Evolutionary conservation across 2,329 filamentous ascomycete genomes (phyloP), one percentile per base, ranked within the genome.

Genomic region (Ophiostoma fasciatum): DNA sequence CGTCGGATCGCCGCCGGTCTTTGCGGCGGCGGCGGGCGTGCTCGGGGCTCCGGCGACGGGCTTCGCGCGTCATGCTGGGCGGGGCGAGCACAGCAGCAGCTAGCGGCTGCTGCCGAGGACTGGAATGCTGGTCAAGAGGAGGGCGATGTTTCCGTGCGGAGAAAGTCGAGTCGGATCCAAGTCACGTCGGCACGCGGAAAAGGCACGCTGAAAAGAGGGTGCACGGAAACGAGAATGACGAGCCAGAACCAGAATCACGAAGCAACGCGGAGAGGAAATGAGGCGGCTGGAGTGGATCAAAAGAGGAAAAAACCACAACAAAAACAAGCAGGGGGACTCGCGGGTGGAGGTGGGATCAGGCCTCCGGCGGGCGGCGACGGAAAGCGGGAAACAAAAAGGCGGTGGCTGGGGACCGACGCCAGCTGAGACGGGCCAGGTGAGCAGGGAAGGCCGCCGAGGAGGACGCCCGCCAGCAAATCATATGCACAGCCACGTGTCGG

Each of bases 1-100:
- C 60, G 51, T 53, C 53, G 36, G 60, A 61, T 46, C 57, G 53
- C 40, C 58, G 54, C 31, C 57, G 54, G 36, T 59, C 54, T 49
- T 57, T 59, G 54, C 39, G 42, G 14, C 40, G 64, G 52, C 67
- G 64, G 51, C 64, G 60, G 51, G 61, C 62, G 59, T 62, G 62
- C 48, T 71, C 68, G 38, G 64, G 65, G 57, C 67, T 71, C 59
- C 67, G 63, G 49, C 63, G 64, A 53, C 66, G 66, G 55, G 61
- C 58, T 50, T 64, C 61, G 59, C 63, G 60, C 65, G 69, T 65
- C 64, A 66, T 71, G 21, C 5, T 13, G 21, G 13, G n/a, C n/a
- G n/a, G n/a, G n/a, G n/a, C n/a, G n/a, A n/a, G n/a, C n/a, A n/a
- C n/a, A n/a, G n/a, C n/a, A n/a, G n/a, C n/a, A n/a, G n/a, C n/a